Evolutionary conservation across 2,329 filamentous ascomycete genomes (phyloP), one percentile per base, ranked within the genome.

Genomic region (Metarhizium sp.): DNA sequence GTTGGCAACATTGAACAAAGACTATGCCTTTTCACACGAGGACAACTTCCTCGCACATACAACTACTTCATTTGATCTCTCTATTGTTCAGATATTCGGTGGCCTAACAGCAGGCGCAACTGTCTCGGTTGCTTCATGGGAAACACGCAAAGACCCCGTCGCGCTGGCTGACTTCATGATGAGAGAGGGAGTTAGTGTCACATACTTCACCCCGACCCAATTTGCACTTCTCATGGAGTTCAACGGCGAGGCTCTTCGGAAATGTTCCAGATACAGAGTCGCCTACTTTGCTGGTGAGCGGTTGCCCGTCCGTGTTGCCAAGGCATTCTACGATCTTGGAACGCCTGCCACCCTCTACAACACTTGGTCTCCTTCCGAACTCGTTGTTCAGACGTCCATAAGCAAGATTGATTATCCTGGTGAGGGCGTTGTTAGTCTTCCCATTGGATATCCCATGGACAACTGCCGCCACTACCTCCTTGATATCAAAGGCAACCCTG

Each of bases 401-500:
- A 53, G 49, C 52, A 57, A 57, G 46, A 59, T 63, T 25, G 55
- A 55, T 29, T 56, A 48, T 38, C 59, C 63, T 2, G 49, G 56
- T 2, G 60, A 62, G 16, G 55, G 50, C 13, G 52, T 55, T 6
- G 43, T 58, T 36, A 60, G 57, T 32, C 54, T 63, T 8, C 59
- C 62, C 4, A 64, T 63, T 11, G 63, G 63, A 13, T 60, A 59
- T 20, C 60, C 61, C 42, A 60, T 63, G 58, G 59, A 58, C 36
- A 68, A 67, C 56, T 64, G 67, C 6, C 62, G 70, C 10, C 60
- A 72, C 11, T 76, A 76, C 58, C 68, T 77, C 5, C 63, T 76
- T 3, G 67, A 73, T 56, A 47, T 55, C 5, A 58, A 64, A 6
- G 59, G 61, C 20, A 62, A 76, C 0, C 65, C 82, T 4, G 56